Evolutionary conservation across 2,329 filamentous ascomycete genomes (phyloP).

Genomic region (Coniochaeta sp.): DNA sequence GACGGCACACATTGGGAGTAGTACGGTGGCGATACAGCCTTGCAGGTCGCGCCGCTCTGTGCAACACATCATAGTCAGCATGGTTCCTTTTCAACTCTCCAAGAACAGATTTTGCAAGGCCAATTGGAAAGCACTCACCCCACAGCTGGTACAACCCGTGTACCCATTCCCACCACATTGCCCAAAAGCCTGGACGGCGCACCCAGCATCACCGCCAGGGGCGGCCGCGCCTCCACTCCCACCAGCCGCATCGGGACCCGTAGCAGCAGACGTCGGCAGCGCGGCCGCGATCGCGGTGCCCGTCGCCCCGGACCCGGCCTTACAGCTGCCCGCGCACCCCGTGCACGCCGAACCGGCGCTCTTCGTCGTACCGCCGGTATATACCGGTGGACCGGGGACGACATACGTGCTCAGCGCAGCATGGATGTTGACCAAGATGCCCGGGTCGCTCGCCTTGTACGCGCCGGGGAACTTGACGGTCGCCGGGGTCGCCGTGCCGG

Average conservation of each 20-base stretch:
- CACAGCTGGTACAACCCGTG: constrained; percentile 15
- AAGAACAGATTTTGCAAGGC: too few species aligned
- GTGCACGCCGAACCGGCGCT: constrained; percentile 29
- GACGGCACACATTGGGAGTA: constrained; percentile 15
- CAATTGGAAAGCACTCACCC: constrained; percentile 14
- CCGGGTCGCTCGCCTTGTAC: constrained; percentile 34
- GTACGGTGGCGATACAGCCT: constrained; percentile 16
- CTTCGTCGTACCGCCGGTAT: constrained; percentile 30
- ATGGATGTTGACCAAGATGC: constrained; percentile 41
- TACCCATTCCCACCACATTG: constrained; percentile 18
- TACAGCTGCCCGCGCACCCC: constrained; percentile 33
- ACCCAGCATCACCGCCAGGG: constrained; percentile 2
- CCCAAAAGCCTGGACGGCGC: constrained; percentile 12
- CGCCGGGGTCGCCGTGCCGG: constrained; percentile 18
- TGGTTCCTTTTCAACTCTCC: too few species aligned
- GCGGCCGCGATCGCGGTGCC: constrained; percentile 6
- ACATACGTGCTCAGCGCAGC: constrained; percentile 28
- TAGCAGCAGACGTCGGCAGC: constrained; percentile 23
- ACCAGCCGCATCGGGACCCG: background rate
- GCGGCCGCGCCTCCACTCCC: background rate
- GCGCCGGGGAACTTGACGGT: constrained; percentile 34
- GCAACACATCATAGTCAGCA: background rate
- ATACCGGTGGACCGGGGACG: constrained; percentile 34
- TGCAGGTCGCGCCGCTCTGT: constrained; percentile 15
- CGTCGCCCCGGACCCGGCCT: constrained; percentile 17